A percentile compares a stretch with the other conserved stretches of the same genome.
These are phyloP conservation scores for Amanita pallidorosea DNA, from an alignment of 768 basidiomycete species.

Conservation along the genomic window DNA sequence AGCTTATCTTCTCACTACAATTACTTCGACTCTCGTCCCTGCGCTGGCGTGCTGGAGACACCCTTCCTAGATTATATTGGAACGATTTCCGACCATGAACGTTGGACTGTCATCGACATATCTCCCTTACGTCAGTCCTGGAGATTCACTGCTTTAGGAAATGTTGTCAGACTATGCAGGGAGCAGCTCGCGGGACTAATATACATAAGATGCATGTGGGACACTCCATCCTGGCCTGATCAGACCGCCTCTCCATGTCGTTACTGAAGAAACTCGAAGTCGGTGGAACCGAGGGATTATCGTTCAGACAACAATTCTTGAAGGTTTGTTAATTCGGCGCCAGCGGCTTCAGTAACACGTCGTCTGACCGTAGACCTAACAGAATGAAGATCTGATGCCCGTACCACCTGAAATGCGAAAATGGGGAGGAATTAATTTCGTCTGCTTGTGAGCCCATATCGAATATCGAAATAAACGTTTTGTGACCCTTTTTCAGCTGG, in stretches of 20 bases:
- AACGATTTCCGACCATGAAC: too few species aligned
- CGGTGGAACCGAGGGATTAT: conserved; percentile 37
- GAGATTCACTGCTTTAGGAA: too few species aligned
- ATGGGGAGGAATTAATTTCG: conserved; percentile 57
- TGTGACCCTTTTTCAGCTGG: conserved; percentile 38
- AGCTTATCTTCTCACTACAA: too few species aligned
- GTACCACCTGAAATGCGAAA: conserved; percentile 51
- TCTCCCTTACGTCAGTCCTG: too few species aligned
- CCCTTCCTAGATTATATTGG: too few species aligned
- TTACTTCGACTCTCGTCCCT: too few species aligned
- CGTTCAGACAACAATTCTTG: conserved; percentile 47
- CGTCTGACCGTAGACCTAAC: conserved; percentile 2
- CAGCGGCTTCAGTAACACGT: neutral
- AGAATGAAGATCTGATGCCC: conserved; percentile 63
- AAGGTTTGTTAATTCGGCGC: conserved; percentile 27
- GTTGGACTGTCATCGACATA: too few species aligned
- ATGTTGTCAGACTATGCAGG: too few species aligned
- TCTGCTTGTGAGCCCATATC: conserved; percentile 43
- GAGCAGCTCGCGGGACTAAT: too few species aligned
- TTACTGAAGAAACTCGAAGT: conserved; percentile 37
- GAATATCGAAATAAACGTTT: neutral
- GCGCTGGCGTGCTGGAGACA: too few species aligned
- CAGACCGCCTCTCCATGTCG: conserved; percentile 14
- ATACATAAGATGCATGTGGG: too few species aligned
- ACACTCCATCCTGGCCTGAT: too few species aligned